Evolutionary conservation across 1,284 basidiomycete genomes (phyloP).

Genomic region (Cerioporus squamosus): DNA sequence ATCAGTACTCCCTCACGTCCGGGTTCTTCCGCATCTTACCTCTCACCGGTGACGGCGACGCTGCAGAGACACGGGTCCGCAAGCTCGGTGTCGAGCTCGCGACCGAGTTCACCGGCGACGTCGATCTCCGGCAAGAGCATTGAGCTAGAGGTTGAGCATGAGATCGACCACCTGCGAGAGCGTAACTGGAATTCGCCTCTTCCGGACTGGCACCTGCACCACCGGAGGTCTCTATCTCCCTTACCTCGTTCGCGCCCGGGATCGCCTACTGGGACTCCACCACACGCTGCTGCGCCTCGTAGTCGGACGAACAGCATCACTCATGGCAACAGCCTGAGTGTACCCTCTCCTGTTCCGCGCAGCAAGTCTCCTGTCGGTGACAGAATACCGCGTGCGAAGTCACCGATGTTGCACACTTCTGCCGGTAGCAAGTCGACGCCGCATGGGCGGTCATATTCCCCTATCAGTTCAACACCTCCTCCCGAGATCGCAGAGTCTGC

Average conservation of each 20-base stretch:
- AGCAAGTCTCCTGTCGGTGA: constrained; percentile 18
- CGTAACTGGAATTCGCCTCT: constrained; percentile 65
- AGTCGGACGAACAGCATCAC: constrained; percentile 16
- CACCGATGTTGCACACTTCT: constrained; percentile 23
- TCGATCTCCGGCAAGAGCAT: constrained; percentile 24
- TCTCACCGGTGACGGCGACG: constrained; percentile 22
- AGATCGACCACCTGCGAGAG: constrained; percentile 46
- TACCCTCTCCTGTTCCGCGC: not conserved
- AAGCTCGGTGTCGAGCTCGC: constrained; percentile 24
- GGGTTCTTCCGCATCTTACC: constrained; percentile 29
- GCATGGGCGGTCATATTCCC: constrained; percentile 12
- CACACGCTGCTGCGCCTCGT: not conserved
- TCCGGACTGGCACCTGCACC: constrained; percentile 46
- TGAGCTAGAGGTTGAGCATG: constrained; percentile 36
- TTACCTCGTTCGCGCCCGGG: constrained; percentile 20
- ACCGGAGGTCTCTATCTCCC: constrained; percentile 19
- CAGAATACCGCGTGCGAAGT: constrained; percentile 20
- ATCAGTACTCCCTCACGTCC: constrained; percentile 31
- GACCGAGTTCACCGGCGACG: constrained; percentile 25
- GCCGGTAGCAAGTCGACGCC: constrained; percentile 14
- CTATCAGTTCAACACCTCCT: constrained; percentile 1
- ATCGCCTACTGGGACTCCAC: constrained; percentile 25
- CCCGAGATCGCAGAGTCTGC: constrained; percentile 9
- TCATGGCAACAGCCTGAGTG: not conserved
- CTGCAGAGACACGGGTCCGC: constrained; percentile 26